A percentile compares a stretch with the other conserved stretches of the same genome.
phyloP scores from a whole-genome alignment of 2,329 filamentous ascomycete genomes.

The Aspergillus arachidicola region DNA sequence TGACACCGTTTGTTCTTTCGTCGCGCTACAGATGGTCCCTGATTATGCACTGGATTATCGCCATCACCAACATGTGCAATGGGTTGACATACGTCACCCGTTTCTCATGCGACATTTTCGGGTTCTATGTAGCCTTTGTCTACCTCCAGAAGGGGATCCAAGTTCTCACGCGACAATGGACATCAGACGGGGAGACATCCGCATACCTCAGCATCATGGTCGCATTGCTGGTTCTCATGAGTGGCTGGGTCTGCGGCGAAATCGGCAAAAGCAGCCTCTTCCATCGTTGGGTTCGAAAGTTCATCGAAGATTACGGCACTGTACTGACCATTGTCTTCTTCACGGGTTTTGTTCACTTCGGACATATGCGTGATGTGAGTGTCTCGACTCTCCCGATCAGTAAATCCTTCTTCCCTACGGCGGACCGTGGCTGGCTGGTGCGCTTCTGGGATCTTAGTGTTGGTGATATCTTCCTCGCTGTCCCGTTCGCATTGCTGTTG shows the following conservation, averaged over 20 bases:
- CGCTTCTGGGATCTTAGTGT: constrained; percentile 77
- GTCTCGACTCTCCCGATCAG: constrained; percentile 74
- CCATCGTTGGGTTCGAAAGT: constrained; percentile 73
- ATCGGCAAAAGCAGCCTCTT: constrained; percentile 74
- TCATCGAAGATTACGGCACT: constrained; percentile 87
- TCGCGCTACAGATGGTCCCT: constrained; percentile 69
- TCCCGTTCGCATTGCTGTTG: constrained; percentile 82
- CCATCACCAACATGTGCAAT: constrained; percentile 84
- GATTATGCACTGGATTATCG: constrained; percentile 81
- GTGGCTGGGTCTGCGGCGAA: constrained; percentile 73
- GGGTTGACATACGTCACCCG: constrained; percentile 85
- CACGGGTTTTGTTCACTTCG: constrained; percentile 84
- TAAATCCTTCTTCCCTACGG: constrained; percentile 77
- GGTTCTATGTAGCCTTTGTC: constrained; percentile 90
- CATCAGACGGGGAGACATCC: constrained; percentile 59
- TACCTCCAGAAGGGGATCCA: constrained; percentile 91
- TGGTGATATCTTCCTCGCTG: constrained; percentile 75
- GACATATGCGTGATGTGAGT: constrained; percentile 72
- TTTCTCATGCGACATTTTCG: constrained; percentile 92
- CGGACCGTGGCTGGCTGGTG: constrained; percentile 73
- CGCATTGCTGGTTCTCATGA: constrained; percentile 74
- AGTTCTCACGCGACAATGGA: constrained; percentile 75
- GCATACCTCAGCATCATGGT: constrained; percentile 78
- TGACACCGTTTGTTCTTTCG: not conserved
- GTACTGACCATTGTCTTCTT: constrained; percentile 84